A percentile compares a stretch with the other conserved stretches of the same genome.
phyloP scores from a whole-genome alignment of 169 alveolate genomes.

The Eimeria acervulina region DNA sequence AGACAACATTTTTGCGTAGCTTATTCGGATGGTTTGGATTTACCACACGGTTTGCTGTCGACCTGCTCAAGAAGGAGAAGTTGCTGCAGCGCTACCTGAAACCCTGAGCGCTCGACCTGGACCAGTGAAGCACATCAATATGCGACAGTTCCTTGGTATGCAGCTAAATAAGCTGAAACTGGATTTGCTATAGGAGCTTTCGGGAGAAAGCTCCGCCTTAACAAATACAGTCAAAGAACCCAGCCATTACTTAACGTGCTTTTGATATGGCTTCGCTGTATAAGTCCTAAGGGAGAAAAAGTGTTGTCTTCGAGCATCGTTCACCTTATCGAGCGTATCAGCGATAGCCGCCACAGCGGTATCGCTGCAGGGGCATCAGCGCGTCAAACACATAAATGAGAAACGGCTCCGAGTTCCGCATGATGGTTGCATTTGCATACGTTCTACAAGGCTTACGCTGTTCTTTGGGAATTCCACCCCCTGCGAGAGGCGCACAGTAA shows the following conservation, averaged over 20 bases:
- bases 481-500: background rate
- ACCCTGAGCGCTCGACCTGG: constrained; percentile 60
- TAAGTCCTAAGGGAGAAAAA: background rate
- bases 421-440: background rate
- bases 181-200: background rate
- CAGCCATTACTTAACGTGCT: background rate
- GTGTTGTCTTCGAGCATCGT: background rate
- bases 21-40: background rate
- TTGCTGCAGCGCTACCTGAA: constrained; percentile 31
- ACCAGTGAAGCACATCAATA: background rate
- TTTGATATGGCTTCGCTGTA: background rate
- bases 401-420: background rate
- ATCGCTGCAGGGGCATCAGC: constrained; percentile 49
- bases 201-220: background rate
- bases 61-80: constrained; percentile 30
- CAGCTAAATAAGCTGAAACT: background rate
- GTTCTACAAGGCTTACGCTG: background rate
- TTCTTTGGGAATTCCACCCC: background rate
- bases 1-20: background rate
- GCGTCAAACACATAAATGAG: background rate
- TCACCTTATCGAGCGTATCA: constrained; percentile 52
- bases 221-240: background rate
- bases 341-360: constrained; percentile 63
- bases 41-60: constrained; percentile 24
- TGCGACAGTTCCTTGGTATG: background rate